Evolutionary conservation across 2,329 filamentous ascomycete species (phyloP), one percentile per base, ranked within the genome.

Genomic region (Botryotinia convoluta): DNA sequence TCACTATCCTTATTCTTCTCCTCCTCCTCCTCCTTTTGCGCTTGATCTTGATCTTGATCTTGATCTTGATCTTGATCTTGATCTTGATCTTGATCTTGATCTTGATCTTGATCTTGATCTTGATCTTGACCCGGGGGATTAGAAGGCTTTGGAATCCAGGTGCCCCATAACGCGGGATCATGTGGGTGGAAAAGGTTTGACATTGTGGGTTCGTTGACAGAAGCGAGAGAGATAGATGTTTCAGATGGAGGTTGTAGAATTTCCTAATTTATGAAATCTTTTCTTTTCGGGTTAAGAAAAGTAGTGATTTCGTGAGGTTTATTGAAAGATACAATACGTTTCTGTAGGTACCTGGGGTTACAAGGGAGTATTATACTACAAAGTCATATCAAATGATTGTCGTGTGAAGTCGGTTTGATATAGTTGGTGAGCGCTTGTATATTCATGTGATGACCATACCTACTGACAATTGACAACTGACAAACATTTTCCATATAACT

Each of bases 191-290:
- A 51, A n/a, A 26, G 4, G 4, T 7, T 9, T n/a, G 10, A 3
- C 22, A 51, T 14, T 51, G 4, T 51, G 12, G 12, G 1, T n/a
- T 14, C 0, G 5, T n/a, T 4, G 5, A n/a, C n/a, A 5, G 48
- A n/a, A n/a, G n/a, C n/a, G 45, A 26, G 22, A 51, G 10, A 22
- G 20, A 51, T 4, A 45, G 3, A 26, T 2, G 10, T 12, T 26
- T 20, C 20, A 45, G 3, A 3, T 45, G 18, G 4, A 51, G 10
- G 0, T 26, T 4, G 2, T 51, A 14, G 26, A 51, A 14, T 14
- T 26, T 2, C 22, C 12, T 12, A 1, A 26, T 8, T 16, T 29
- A 1, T 8, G 1, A 7, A 5, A 3, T 16, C 0, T 29, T 29
- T 29, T 29, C 6, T 48, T 39, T 39, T 12, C 37, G 7, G 9